phyloP scores from a whole-genome alignment of 2,329 filamentous ascomycete genomes.

The Penicillium hordei region DNA sequence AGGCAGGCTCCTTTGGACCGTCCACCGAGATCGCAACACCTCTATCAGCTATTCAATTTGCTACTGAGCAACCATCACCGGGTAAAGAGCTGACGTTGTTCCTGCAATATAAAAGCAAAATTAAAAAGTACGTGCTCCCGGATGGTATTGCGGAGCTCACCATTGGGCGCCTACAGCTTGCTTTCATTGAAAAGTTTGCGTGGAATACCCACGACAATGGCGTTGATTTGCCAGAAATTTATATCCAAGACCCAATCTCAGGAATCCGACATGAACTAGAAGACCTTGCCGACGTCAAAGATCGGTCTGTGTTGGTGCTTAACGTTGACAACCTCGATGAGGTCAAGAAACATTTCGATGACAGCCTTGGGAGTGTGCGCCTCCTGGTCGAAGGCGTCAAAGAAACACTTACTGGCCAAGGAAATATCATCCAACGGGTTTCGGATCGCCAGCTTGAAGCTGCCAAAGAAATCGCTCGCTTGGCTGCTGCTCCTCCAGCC shows the following conservation, averaged over 20 bases:
- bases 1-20: constrained; percentile 20
- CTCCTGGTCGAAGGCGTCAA: constrained; percentile 83
- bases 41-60: constrained; percentile 55
- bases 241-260: constrained; percentile 93
- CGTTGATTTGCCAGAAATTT: constrained; percentile 89
- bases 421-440: constrained; percentile 76
- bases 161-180: constrained; percentile 83
- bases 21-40: constrained; percentile 32
- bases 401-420: constrained; percentile 79
- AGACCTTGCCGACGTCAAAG: constrained; percentile 88
- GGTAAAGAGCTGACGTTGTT: constrained; percentile 91
- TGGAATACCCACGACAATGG: constrained; percentile 98
- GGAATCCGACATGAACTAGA: constrained; percentile 96
- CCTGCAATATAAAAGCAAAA: constrained; percentile 92
- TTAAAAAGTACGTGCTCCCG: constrained; percentile 89
- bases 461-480: constrained; percentile 77
- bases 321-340: constrained; percentile 94
- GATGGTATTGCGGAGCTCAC: constrained; percentile 83
- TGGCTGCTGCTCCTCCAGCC: constrained; percentile 52
- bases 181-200: constrained; percentile 98
- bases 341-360: constrained; percentile 93
- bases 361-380: constrained; percentile 77
- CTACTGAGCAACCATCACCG: constrained; percentile 62
- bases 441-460: constrained; percentile 89
- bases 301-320: constrained; percentile 88